A percentile compares a stretch with the other conserved stretches of the same genome.
Evolutionary conservation across 23 red algal genomes (phyloP).

Genomic region (Porphyridium purpureum): DNA sequence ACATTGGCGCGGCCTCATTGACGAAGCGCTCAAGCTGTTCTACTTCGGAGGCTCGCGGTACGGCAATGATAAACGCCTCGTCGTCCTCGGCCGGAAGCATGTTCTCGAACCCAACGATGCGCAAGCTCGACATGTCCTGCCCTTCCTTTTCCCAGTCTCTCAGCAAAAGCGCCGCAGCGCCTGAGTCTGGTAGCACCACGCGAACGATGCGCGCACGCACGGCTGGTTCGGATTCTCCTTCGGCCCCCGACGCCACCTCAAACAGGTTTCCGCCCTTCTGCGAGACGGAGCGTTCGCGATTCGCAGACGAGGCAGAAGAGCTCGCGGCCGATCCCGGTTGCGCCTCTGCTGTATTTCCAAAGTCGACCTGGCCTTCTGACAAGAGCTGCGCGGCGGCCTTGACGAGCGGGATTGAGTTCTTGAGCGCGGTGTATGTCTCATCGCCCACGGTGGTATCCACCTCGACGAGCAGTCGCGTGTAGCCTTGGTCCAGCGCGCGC

Average conservation of each 20-base stretch:
- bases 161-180: conserved; percentile 46
- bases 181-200: conserved; percentile 61
- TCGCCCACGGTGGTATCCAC: conserved; percentile 59
- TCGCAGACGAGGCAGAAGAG: no score
- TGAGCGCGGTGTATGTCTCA: conserved; percentile 71
- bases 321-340: no score
- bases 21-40: conserved; percentile 14
- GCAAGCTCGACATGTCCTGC: neutral
- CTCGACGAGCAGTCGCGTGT: conserved; percentile 28
- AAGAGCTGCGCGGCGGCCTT: neutral
- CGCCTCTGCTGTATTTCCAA: no score
- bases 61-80: conserved; percentile 26
- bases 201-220: conserved; percentile 1
- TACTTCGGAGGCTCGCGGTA: conserved; percentile 64
- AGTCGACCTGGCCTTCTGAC: no score
- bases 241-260: no score
- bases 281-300: no score
- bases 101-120: conserved; percentile 17
- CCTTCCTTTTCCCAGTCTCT: conserved; percentile 18
- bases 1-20: conserved; percentile 7
- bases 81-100: neutral
- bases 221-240: no score
- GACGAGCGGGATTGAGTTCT: conserved; percentile 31
- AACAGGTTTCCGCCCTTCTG: no score
- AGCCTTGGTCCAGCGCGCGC: conserved; percentile 1